Evolutionary conservation across 208 protist genomes (phyloP).

Genomic region (Strigomonas oncopelti): DNA sequence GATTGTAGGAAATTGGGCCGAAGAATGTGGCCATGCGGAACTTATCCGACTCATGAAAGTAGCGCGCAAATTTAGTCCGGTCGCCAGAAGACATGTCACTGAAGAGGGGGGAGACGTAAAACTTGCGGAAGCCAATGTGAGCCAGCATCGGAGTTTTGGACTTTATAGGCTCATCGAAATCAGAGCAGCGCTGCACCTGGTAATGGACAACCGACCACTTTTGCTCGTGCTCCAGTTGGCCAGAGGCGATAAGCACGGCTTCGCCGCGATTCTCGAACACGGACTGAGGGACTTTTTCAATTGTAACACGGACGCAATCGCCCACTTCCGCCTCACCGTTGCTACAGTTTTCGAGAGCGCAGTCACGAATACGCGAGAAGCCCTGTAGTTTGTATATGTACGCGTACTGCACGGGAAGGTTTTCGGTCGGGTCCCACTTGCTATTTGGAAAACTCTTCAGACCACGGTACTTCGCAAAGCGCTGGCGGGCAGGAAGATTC

Average conservation of each 20-base stretch:
- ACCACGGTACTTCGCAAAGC: slow-evolving; percentile 85
- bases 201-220: slow-evolving; percentile 90
- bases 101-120: slow-evolving; percentile 88
- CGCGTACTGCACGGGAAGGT: slow-evolving; percentile 78
- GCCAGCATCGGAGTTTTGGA: slow-evolving; percentile 87
- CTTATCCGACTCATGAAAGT: slow-evolving; percentile 78
- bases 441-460: slow-evolving; percentile 85
- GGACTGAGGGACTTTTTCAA: slow-evolving; percentile 49
- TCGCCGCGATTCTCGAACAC: slow-evolving; percentile 37
- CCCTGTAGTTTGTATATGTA: slow-evolving; percentile 89
- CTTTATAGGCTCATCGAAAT: slow-evolving; percentile 82
- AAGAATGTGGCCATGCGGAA: slow-evolving; percentile 86
- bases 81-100: slow-evolving; percentile 77
- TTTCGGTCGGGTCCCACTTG: slow-evolving; percentile 82
- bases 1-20: slow-evolving; percentile 83
- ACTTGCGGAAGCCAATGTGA: slow-evolving; percentile 87
- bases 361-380: slow-evolving; percentile 69
- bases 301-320: slow-evolving; percentile 62
- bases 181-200: slow-evolving; percentile 61
- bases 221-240: slow-evolving; percentile 85
- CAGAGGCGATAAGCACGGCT: slow-evolving; percentile 74
- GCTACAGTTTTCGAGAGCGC: slow-evolving; percentile 52
- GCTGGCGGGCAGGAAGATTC: slow-evolving; percentile 79
- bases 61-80: slow-evolving; percentile 81
- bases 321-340: slow-evolving; percentile 47